Evolutionary conservation across 2,329 filamentous ascomycete genomes (phyloP).

Genomic region (Fusarium illudens): DNA sequence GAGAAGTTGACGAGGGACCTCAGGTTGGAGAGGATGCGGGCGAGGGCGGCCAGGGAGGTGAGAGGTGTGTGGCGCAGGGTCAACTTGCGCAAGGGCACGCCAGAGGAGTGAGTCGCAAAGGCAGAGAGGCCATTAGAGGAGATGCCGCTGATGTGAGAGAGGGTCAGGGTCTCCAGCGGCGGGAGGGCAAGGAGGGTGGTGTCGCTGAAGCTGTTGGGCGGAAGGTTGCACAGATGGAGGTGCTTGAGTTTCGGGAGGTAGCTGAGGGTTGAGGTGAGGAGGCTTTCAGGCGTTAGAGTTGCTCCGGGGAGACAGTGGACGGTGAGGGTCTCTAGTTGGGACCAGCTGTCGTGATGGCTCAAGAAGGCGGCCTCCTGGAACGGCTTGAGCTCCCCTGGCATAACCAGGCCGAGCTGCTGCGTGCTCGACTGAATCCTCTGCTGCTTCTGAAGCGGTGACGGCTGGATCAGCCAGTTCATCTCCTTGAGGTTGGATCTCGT

Average conservation of each 20-base stretch:
- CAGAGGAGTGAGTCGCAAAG: constrained; percentile 61
- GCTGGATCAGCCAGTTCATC: constrained; percentile 67
- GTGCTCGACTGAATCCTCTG: constrained; percentile 45
- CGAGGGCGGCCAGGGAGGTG: constrained; percentile 64
- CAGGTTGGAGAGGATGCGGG: constrained; percentile 67
- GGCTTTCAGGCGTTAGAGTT: constrained; percentile 59
- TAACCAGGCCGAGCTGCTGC: constrained; percentile 45
- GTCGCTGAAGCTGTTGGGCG: constrained; percentile 66
- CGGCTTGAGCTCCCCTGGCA: constrained; percentile 41
- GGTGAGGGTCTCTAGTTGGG: constrained; percentile 62
- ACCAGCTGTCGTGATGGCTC: constrained; percentile 63
- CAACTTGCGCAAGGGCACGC: constrained; percentile 57
- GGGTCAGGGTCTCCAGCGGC: constrained; percentile 61
- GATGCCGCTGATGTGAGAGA: constrained; percentile 65
- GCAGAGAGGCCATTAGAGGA: constrained; percentile 64
- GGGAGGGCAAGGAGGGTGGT: constrained; percentile 63
- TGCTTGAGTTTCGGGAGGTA: constrained; percentile 64
- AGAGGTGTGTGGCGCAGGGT: constrained; percentile 66
- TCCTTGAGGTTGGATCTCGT: constrained; percentile 64
- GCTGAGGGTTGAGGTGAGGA: constrained; percentile 60
- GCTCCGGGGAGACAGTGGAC: constrained; percentile 67
- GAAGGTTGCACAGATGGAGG: constrained; percentile 67
- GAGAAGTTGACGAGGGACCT: constrained; percentile 58
- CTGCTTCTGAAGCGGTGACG: constrained; percentile 35
- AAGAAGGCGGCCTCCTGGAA: constrained; percentile 56